Percentiles rank a stretch among this genome's conserved stretches.
Conservation (phyloP, 176 grass and related monocot genomes). For the Olyra latifolia region DNA sequence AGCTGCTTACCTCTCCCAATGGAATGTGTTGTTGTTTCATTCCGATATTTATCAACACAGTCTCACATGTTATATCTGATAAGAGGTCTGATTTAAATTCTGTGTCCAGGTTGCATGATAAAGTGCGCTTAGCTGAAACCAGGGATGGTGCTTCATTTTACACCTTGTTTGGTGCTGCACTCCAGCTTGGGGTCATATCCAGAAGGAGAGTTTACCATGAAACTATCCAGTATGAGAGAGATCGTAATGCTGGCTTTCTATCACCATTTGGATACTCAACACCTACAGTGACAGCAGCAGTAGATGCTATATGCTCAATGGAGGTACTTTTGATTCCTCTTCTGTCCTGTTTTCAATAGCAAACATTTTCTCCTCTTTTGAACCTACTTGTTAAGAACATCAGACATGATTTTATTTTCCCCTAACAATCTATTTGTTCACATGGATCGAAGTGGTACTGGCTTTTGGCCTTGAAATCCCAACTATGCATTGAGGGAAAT, state of each 20-base stretch:
- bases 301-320: constrained; percentile 80
- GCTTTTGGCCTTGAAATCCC: constrained; percentile 75
- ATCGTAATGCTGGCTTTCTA: constrained; percentile 95
- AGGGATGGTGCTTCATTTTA: constrained; percentile 78
- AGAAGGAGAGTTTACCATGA: constrained; percentile 83
- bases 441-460: constrained; percentile 84
- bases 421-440: constrained; percentile 47
- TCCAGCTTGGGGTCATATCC: constrained; percentile 89
- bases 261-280: constrained; percentile 99
- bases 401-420: constrained; percentile 17
- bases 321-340: constrained; percentile 54
- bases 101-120: constrained; percentile 84
- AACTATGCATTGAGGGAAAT: constrained; percentile 52
- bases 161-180: constrained; percentile 61
- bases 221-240: constrained; percentile 86
- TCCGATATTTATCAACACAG: background rate
- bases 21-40: background rate
- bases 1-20: background rate
- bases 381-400: background rate
- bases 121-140: constrained; percentile 67
- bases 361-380: background rate
- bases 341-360: background rate
- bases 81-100: constrained; percentile 10
- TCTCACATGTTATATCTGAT: constrained; percentile 16
- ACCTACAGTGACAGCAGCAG: constrained; percentile 72